Evolutionary conservation across 163 green algal genomes (phyloP), one percentile per base, ranked within the genome.

Genomic region (Volvox carteri): DNA sequence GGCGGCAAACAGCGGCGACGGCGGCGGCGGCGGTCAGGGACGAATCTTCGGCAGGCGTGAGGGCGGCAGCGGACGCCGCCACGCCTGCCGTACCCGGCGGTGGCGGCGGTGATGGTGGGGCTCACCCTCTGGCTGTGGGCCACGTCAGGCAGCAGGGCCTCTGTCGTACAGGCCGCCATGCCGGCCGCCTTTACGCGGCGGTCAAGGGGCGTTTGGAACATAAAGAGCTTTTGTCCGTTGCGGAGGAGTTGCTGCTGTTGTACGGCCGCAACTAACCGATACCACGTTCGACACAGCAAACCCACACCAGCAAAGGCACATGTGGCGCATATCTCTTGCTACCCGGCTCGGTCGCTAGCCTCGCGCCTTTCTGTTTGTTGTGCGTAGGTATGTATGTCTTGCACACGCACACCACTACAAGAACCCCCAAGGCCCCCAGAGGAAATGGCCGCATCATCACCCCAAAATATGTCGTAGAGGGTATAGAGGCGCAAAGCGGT

Each of bases 231-330:
- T 28, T 88, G 67, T 7, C 35, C 48, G 52, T 74, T 52, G 83
- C 83, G 67, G 83, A 81, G 83, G 67, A 81, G 68, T 33, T 88
- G 83, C 48, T 88, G 67, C 1, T 73, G 37, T 18, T 75, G 37
- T 88, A 88, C 68, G 68, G 9, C 28, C 67, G 75, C n/a, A 78
- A 84, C 12, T 84, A 67, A 6, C n/a, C n/a, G n/a, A n/a, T n/a
- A n/a, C n/a, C n/a, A n/a, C n/a, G n/a, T n/a, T n/a, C n/a, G n/a
- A n/a, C n/a, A n/a, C n/a, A n/a, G n/a, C n/a, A n/a, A n/a, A n/a
- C n/a, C n/a, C n/a, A n/a, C n/a, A n/a, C n/a, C n/a, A n/a, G n/a
- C n/a, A n/a, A n/a, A n/a, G n/a, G n/a, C n/a, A n/a, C n/a, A n/a
- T n/a, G n/a, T n/a, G n/a, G n/a, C n/a, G n/a, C n/a, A n/a, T n/a